Base-by-base conservation (phyloP, 768 basidiomycete genomes). In the Leccinum aurantiacum region DNA sequence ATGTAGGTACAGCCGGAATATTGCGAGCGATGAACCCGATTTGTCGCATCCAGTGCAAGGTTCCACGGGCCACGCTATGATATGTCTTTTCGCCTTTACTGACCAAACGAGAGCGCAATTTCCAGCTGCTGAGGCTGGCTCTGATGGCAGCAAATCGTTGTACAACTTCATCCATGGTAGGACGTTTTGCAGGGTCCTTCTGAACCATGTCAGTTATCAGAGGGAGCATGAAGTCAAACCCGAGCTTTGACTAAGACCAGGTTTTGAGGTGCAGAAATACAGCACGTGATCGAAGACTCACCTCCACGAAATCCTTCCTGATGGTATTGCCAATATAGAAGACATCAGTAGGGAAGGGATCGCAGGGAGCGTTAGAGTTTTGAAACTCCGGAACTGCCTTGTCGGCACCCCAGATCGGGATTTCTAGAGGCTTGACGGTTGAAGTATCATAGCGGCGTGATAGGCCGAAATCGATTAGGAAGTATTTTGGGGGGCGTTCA, bases 171-270 rank as follows among this genome's bases (percentile, higher is more conserved):
- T 75, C 68, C 54, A 79, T 78, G 0, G 65, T 75, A 0, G 78
- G 77, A n/a, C 78, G 71, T 53, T 75, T 69, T 0, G 59, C 29
- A 0, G 78, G 78, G 33, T 79, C 75, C 3, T 66, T 59, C 10
- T 75, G 71, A 1, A 73, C 65, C 80, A 82, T 80, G 9, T 75
- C 76, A 0, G 63, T 51, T 11, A 79, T 60, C 4, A 79, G 64
- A 1, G 70, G 67, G 35, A 54, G 31, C 67, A 80, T 66, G 48
- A 79, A 79, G 1, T 69, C 63, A 19, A 77, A 57, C 1, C 64
- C 64, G 2, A 27, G 31, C 4, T 44, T 59, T 1, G 35, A 35
- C 64, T 60, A 22, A 11, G 4, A 0, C 29, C 10, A 6, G 6
- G 22, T 27, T 2, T 49, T 49, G 0, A 27, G 48, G 3, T 4